Conservation (phyloP, 768 basidiomycete genomes). For the Kwoniella pini region DNA sequence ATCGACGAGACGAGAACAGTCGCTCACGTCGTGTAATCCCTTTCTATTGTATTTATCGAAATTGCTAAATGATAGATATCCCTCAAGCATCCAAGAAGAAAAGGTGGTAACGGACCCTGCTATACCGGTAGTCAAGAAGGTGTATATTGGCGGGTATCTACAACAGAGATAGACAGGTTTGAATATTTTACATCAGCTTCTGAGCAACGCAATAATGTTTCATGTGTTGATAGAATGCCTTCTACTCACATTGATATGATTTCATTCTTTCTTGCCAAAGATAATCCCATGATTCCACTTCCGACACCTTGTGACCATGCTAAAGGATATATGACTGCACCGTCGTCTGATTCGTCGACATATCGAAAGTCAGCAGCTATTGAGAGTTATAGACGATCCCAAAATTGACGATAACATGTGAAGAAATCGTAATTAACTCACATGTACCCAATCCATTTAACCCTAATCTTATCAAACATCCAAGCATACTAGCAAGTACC, state of each 20-base stretch:
- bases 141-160: conserved; percentile 86
- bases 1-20: neutral
- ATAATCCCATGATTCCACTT: conserved; percentile 88
- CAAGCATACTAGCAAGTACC: conserved; percentile 77
- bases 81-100: conserved; percentile 88
- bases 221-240: neutral
- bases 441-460: conserved; percentile 70
- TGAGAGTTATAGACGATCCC: no score
- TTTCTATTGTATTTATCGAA: conserved; percentile 61
- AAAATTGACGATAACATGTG: neutral
- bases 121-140: conserved; percentile 87
- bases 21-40: conserved; percentile 71
- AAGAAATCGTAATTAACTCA: conserved; percentile 24
- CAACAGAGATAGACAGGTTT: no score
- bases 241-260: conserved; percentile 70
- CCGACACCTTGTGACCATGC: conserved; percentile 84
- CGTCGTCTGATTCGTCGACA: no score
- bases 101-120: conserved; percentile 97
- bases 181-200: no score
- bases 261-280: conserved; percentile 68
- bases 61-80: conserved; percentile 84
- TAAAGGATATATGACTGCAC: conserved; percentile 73
- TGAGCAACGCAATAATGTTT: no score
- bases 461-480: conserved; percentile 79
- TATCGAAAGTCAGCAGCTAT: no score